phyloP scores from a whole-genome alignment of 2,329 filamentous ascomycete genomes.

The Periconia digitata region DNA sequence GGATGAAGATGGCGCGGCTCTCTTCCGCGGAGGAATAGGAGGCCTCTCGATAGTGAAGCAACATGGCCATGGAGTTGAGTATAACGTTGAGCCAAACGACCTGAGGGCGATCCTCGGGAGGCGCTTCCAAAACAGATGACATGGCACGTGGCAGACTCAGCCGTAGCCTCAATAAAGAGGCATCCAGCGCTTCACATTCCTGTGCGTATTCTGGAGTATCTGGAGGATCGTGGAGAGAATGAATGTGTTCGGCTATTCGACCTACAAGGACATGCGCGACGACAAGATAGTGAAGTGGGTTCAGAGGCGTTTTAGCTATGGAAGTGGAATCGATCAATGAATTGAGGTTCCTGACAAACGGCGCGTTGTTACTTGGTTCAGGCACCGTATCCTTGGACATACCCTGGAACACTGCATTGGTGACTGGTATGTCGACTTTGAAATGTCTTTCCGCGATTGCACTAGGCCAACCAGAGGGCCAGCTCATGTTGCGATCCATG shows the following conservation, averaged over 20 bases:
- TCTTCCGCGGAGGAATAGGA: not conserved
- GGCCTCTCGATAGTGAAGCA: constrained; percentile 26
- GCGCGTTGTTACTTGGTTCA: constrained; percentile 5
- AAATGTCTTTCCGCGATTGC: constrained; percentile 34
- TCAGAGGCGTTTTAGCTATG: constrained; percentile 12
- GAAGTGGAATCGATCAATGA: constrained; percentile 17
- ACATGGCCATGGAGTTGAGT: constrained; percentile 24
- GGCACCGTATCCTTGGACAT: constrained; percentile 10
- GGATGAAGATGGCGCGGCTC: constrained; percentile 11
- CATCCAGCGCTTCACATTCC: constrained; percentile 28
- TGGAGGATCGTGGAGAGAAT: constrained; percentile 28
- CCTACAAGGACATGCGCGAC: constrained; percentile 33
- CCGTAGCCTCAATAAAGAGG: constrained; percentile 24
- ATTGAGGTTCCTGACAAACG: constrained; percentile 27
- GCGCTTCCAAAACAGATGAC: constrained; percentile 23
- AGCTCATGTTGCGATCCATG: constrained; percentile 28
- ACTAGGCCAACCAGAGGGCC: constrained; percentile 31
- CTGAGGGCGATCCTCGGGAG: constrained; percentile 16
- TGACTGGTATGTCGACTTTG: constrained; percentile 32
- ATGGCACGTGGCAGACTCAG: constrained; percentile 27
- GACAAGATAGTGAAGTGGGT: constrained; percentile 24
- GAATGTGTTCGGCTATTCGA: constrained; percentile 25
- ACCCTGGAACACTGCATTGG: constrained; percentile 24
- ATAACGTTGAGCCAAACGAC: constrained; percentile 30
- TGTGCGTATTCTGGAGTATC: constrained; percentile 23